A percentile compares a stretch with the other conserved stretches of the same genome.
phyloP scores from a whole-genome alignment of 2,329 filamentous ascomycete genomes.

The Pseudocercospora musae region DNA sequence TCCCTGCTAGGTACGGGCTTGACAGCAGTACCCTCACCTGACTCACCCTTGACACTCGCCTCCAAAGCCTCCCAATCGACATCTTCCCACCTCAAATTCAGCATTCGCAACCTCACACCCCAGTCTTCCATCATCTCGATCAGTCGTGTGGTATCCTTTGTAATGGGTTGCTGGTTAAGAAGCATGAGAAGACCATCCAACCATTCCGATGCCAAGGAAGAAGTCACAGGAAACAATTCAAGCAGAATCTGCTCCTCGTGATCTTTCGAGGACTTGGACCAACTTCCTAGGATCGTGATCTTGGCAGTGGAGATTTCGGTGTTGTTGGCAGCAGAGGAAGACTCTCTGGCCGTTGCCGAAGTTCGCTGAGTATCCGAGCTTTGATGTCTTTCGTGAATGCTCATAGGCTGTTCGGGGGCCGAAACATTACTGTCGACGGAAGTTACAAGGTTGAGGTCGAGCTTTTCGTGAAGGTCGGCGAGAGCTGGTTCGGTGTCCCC shows the following conservation, averaged over 20 bases:
- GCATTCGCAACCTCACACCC: conserved; percentile 82
- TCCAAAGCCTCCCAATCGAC: conserved; percentile 50
- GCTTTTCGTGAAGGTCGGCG: conserved; percentile 71
- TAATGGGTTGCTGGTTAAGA: conserved; percentile 91
- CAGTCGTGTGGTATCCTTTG: conserved; percentile 89
- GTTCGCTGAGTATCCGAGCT: conserved; percentile 26
- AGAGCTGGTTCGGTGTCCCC: conserved; percentile 63
- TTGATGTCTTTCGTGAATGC: conserved; percentile 26
- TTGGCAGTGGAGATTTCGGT: conserved; percentile 60
- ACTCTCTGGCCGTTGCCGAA: conserved; percentile 8
- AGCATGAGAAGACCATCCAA: conserved; percentile 93
- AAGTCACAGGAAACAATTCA: conserved; percentile 75
- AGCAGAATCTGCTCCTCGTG: conserved; percentile 67
- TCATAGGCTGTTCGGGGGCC: conserved; percentile 54
- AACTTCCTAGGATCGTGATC: conserved; percentile 78
- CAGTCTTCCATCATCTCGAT: conserved; percentile 84
- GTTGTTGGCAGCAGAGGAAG: background rate
- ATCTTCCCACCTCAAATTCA: conserved; percentile 89
- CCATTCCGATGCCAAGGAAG: conserved; percentile 90
- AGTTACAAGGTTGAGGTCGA: conserved; percentile 83
- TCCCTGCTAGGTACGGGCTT: conserved; percentile 69
- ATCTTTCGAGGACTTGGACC: background rate
- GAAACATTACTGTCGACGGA: conserved; percentile 93
- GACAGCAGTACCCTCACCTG: conserved; percentile 45
- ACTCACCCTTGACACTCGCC: conserved; percentile 32